These are phyloP conservation scores for Starmerella bacillaris DNA, from an alignment of 805 yeast genomes.

Conservation along the genomic window DNA sequence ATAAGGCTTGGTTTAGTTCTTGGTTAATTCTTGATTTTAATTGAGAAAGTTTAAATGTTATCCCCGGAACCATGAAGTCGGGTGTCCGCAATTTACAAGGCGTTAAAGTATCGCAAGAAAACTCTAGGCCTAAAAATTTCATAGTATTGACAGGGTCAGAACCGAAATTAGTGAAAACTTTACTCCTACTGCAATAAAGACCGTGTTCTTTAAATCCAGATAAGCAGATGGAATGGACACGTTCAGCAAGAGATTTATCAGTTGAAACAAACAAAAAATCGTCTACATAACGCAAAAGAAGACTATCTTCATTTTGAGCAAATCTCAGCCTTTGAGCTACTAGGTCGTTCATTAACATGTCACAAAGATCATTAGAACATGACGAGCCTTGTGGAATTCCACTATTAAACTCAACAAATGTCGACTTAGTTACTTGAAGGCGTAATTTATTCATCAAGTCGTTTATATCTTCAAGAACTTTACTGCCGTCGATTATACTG, in stretches of 20 bases:
- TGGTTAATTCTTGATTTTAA: not conserved
- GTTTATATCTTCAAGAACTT: conserved; percentile 23
- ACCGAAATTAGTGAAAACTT: conserved; percentile 22
- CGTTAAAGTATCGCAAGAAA: conserved; percentile 11
- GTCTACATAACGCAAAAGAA: conserved; percentile 56
- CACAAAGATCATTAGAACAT: conserved; percentile 57
- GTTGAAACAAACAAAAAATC: conserved; percentile 63
- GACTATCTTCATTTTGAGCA: conserved; percentile 16
- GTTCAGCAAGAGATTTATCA: conserved; percentile 21
- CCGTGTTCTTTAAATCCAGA: conserved; percentile 30
- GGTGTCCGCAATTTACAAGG: not conserved
- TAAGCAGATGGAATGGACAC: conserved; percentile 10
- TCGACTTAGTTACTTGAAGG: conserved; percentile 21
- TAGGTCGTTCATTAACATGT: conserved; percentile 48
- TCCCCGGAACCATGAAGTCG: not conserved
- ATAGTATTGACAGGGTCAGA: not conserved
- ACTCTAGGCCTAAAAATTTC: conserved; percentile 10
- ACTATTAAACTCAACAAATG: conserved; percentile 30
- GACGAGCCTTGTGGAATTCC: conserved; percentile 82
- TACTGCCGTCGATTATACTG: not conserved
- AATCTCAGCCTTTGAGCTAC: conserved; percentile 24
- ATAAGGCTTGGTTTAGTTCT: not conserved
- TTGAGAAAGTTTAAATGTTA: not conserved
- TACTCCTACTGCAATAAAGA: conserved; percentile 27
- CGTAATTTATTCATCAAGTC: conserved; percentile 38